Evolutionary conservation across 805 yeast genomes (phyloP).

Genomic region (Phaffomyces antillensis): DNA sequence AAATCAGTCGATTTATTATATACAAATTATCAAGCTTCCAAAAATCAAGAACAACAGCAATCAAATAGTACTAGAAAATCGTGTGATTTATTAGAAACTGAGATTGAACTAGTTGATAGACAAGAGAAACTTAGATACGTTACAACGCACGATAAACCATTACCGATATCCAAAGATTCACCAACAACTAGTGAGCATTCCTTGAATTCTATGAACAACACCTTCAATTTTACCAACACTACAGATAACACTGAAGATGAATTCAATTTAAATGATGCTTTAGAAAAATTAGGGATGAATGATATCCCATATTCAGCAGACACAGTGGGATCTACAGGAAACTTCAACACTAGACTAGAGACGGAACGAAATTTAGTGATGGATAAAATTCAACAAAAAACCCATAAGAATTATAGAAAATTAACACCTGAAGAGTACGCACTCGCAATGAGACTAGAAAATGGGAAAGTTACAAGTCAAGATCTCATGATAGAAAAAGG

Average conservation of each 20-base stretch:
- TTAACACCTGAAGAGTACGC: slow-evolving; percentile 16
- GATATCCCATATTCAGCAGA: slow-evolving; percentile 19
- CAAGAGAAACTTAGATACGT: not conserved
- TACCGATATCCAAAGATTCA: too few species aligned
- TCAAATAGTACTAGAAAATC: not conserved
- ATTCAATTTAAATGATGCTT: not conserved
- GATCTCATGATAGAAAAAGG: slow-evolving; percentile 20
- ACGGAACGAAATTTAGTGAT: slow-evolving; percentile 1
- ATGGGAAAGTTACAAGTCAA: slow-evolving; percentile 8
- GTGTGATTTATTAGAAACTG: not conserved
- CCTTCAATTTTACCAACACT: not conserved
- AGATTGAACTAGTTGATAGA: slow-evolving; percentile 1
- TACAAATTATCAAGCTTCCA: not conserved
- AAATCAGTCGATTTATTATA: slow-evolving; percentile 8
- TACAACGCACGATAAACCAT: too few species aligned
- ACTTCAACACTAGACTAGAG: not conserved
- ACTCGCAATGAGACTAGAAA: slow-evolving; percentile 15
- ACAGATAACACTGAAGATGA: not conserved
- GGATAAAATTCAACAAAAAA: too few species aligned
- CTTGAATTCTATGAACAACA: too few species aligned
- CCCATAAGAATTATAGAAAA: slow-evolving; percentile 2
- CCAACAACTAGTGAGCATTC: too few species aligned
- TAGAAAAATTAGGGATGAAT: not conserved
- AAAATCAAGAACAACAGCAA: slow-evolving; percentile 1
- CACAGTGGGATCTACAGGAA: slow-evolving; percentile 10